Evolutionary conservation across 257 asterid genomes (phyloP), one percentile per base, ranked within the genome.

Genomic region (Nicotiana tabacum): DNA sequence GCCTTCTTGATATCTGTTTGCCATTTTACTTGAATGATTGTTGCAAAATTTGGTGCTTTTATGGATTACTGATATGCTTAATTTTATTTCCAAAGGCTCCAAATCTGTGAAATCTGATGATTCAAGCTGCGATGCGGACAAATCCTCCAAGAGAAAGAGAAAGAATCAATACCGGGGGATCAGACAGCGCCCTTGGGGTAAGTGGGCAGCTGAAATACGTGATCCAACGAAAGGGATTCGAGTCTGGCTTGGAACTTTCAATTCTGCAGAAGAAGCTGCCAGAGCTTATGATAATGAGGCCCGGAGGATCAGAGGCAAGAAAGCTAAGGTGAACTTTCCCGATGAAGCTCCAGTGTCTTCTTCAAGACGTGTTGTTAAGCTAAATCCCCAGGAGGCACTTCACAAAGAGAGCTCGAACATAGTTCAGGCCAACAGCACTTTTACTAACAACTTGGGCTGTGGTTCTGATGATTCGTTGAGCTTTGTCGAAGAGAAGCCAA

Each of bases 171-270:
- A 93, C 76, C 85, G 99, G 85, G 99, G 99, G 39, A 96, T 96
- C 84, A 89, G 99, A 66, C 99, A 96, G 76, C 96, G 99, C 12
- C 99, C 99, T 11, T 96, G 98, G 99, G 99, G 99, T 27, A 96
- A 94, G 87, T 96, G 99, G 99, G 99, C 99, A 0, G 98, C 99
- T 85, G 99, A 96, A 91, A 96, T 96, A 30, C 98, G 99, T 62
- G 99, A 96, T 66, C 99, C 99, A 0, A 89, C 92, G 81, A 96
- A 96, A 86, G 99, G 99, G 17, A 98, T 94, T 66, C 91, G 99
- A 2, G 98, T 96, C 62, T 96, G 99, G 99, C 98, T 96, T 37
- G 99, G 99, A 60, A 96, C 99, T 43, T 96, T 89, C 60, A 95
- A 93, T 86, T 93, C 99, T 66, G 98, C 99, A 6, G 99, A 96